phyloP scores from a whole-genome alignment of 805 yeast genomes.

The Hanseniaspora meyeri region DNA sequence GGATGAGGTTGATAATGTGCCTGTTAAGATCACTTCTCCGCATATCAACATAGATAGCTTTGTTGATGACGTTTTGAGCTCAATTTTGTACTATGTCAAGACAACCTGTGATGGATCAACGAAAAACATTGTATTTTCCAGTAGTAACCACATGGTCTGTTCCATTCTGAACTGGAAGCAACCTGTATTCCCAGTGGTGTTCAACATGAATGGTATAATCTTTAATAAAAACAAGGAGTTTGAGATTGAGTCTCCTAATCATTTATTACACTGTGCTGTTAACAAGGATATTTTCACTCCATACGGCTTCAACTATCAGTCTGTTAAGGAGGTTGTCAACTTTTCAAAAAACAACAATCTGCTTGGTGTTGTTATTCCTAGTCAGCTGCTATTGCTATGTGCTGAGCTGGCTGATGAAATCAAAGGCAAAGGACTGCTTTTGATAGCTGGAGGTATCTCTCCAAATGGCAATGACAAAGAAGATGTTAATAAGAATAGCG shows the following conservation, averaged over 20 bases:
- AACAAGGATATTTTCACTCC: constrained; percentile 13
- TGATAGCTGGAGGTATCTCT: constrained; percentile 54
- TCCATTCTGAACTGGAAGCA: constrained; percentile 95
- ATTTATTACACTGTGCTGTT: constrained; percentile 15
- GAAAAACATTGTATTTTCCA: constrained; percentile 69
- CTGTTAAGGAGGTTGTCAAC: constrained; percentile 68
- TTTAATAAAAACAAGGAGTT: constrained; percentile 16
- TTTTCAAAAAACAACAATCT: constrained; percentile 75
- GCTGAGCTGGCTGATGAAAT: constrained; percentile 66
- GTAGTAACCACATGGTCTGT: constrained; percentile 81
- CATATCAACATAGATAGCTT: constrained; percentile 52
- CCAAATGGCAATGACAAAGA: constrained; percentile 15
- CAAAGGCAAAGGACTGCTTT: constrained; percentile 65
- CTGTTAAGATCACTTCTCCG: constrained; percentile 31
- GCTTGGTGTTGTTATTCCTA: constrained; percentile 70
- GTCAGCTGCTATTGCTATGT: constrained; percentile 54
- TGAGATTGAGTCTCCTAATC: constrained; percentile 25
- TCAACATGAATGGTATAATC: constrained; percentile 59
- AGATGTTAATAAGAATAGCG: constrained; percentile 13
- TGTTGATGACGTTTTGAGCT: constrained; percentile 60
- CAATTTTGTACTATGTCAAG: constrained; percentile 66
- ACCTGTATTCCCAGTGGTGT: constrained; percentile 91
- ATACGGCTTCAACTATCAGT: constrained; percentile 32
- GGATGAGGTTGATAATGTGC: constrained; percentile 32
- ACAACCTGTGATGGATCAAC: constrained; percentile 31